Evolutionary conservation across 441 rosid genomes (phyloP).

Genomic region (Populus hybrid): DNA sequence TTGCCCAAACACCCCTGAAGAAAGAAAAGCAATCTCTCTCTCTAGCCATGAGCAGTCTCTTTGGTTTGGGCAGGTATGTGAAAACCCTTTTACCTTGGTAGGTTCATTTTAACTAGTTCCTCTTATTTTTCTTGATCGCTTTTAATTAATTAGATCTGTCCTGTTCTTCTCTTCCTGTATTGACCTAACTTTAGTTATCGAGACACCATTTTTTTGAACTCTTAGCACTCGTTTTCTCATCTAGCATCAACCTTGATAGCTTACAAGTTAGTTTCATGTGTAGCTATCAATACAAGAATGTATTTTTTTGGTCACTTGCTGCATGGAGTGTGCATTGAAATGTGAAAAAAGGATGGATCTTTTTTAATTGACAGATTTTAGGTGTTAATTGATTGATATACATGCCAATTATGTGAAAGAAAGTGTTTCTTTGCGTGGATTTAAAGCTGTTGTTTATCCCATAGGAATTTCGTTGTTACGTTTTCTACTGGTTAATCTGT

Average conservation of each 20-base stretch:
- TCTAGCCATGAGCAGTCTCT: conserved; percentile 55
- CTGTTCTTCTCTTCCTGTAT: not conserved
- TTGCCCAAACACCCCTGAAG: not conserved
- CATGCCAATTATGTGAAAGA: not conserved
- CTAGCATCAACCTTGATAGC: not conserved
- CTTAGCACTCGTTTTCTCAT: not conserved
- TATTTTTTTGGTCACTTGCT: not conserved
- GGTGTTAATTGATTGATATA: not conserved
- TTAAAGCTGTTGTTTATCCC: not conserved
- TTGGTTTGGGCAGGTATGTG: conserved; percentile 65
- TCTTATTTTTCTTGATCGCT: not conserved
- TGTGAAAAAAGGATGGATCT: not conserved
- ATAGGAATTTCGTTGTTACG: not conserved
- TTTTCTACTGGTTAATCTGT: conserved; percentile 14
- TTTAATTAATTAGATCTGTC: not conserved
- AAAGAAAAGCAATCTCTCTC: not conserved
- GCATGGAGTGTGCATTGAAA: not conserved
- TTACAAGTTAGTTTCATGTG: not conserved
- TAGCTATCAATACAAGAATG: not conserved
- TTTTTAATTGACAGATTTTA: not conserved
- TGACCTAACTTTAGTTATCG: not conserved
- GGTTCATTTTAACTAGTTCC: not conserved
- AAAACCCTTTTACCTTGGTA: not conserved
- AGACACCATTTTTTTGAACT: not conserved
- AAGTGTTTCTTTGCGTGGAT: not conserved